These are phyloP conservation scores for Macrotyloma uniflorum DNA, from an alignment of 306 rosid species.

Conservation along the genomic window DNA sequence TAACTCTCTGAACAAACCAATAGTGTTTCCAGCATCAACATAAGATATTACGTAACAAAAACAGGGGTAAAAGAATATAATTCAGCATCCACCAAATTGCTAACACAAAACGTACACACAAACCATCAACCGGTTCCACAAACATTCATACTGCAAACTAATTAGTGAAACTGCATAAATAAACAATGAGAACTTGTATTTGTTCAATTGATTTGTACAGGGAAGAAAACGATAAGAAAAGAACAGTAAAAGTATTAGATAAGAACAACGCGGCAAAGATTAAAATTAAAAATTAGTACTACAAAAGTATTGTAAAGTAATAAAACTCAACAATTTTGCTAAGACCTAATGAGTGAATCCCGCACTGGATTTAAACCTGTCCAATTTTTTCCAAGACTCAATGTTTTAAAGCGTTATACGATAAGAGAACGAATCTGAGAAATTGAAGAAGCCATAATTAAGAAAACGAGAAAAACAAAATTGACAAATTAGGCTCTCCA, in stretches of 20 bases:
- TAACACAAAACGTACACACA: not conserved
- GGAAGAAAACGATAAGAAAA: not conserved
- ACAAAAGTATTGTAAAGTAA: not conserved
- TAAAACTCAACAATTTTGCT: not conserved
- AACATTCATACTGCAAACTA: not conserved
- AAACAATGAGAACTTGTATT: not conserved
- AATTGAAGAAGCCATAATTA: not conserved
- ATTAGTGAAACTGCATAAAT: not conserved
- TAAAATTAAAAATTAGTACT: not conserved
- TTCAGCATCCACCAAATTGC: not conserved
- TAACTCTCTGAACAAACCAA: constrained; percentile 11
- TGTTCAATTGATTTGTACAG: not conserved
- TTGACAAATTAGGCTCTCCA: not conserved
- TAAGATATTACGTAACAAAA: not conserved
- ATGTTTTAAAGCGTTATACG: not conserved
- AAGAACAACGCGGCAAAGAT: not conserved
- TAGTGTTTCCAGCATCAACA: not conserved
- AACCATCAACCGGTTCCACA: not conserved
- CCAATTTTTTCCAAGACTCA: not conserved
- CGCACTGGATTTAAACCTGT: not conserved
- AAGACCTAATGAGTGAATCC: constrained; percentile 1
- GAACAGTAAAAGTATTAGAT: not conserved
- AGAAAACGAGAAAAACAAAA: constrained; percentile 2
- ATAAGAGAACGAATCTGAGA: not conserved
- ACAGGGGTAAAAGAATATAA: not conserved